Evolutionary conservation across 371 early-diverging fungal species (phyloP), one percentile per base, ranked within the genome.

Genomic region (Mortierella sp.): DNA sequence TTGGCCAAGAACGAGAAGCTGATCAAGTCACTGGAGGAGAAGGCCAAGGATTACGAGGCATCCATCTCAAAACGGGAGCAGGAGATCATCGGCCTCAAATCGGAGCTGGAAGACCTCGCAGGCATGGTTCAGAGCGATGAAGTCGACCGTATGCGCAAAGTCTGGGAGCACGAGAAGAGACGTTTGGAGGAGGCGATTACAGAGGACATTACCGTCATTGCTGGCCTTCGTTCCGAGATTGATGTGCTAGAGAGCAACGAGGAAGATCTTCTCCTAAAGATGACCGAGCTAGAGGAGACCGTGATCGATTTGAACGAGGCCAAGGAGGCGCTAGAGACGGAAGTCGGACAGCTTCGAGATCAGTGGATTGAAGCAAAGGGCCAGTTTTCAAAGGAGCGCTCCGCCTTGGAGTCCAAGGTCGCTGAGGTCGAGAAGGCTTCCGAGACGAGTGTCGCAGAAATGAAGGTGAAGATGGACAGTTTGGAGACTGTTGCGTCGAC

Each of bases 111-210:
- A 48, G 90, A 90, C 70, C 78, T 93, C 35, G 89, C 91, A n/a
- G 89, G 83, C 1, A 79, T 82, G 82, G 82, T 77, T 1, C 81
- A 85, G 68, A 85, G 77, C 44, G 85, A 81, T 4, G 85, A 85
- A 48, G 77, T 85, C 12, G 85, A 85, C 27, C 81, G 72, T 16
- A 79, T 85, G 82, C 85, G 85, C 35, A 85, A 79, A 24, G 90
- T 91, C n/a, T 93, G 93, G 93, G 92, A 92, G 51, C 87, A 88
- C 35, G 93, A 93, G 71, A 91, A 90, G 54, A 89, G 89, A 44
- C 89, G 92, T 7, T 73, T 93, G 41, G 88, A 88, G 14, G 91
- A 91, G 7, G 87, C 90, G 12, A 83, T 89, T n/a, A 82, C 84
- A 5, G 77, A 79, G 4, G 80, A 82, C 21, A 77, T 71, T 7